These are phyloP conservation scores for Sporothrix variecibatus DNA, from an alignment of 2,329 filamentous ascomycete genomes.

Conservation along the genomic window DNA sequence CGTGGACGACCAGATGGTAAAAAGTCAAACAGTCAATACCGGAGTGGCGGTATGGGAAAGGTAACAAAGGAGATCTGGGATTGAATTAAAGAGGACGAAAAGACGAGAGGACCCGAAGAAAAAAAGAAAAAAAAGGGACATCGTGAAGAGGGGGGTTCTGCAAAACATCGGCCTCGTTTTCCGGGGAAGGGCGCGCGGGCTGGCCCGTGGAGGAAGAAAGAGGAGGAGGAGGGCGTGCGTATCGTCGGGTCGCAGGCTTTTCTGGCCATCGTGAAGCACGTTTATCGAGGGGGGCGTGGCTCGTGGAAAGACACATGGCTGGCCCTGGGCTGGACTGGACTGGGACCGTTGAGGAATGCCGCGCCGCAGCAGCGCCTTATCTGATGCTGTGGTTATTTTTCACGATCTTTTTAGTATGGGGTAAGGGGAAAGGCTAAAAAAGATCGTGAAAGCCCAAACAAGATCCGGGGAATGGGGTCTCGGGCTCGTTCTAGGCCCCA, in stretches of 20 bases:
- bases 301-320: not conserved
- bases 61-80: not conserved
- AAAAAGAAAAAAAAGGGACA: not conserved
- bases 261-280: not conserved
- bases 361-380: not conserved
- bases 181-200: not conserved
- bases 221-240: slow-evolving; percentile 8
- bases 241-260: slow-evolving; percentile 14
- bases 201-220: slow-evolving; percentile 8
- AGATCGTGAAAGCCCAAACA: slow-evolving; percentile 23
- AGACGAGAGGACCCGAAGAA: not conserved
- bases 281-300: not conserved
- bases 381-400: slow-evolving; percentile 13
- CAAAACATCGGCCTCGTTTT: not conserved
- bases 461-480: not conserved
- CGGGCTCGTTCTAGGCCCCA: not conserved
- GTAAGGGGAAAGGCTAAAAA: not conserved
- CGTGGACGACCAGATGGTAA: not conserved
- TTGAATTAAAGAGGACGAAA: not conserved
- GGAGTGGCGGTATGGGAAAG: not conserved
- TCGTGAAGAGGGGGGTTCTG: slow-evolving; percentile 9
- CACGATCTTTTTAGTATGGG: slow-evolving; percentile 16
- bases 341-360: not conserved
- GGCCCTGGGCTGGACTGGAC: not conserved
- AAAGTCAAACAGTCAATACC: not conserved